Percentiles rank a stretch among this genome's conserved stretches.
These are phyloP conservation scores for Corylus avellana DNA, from an alignment of 306 rosid genomes.

Conservation along the genomic window DNA sequence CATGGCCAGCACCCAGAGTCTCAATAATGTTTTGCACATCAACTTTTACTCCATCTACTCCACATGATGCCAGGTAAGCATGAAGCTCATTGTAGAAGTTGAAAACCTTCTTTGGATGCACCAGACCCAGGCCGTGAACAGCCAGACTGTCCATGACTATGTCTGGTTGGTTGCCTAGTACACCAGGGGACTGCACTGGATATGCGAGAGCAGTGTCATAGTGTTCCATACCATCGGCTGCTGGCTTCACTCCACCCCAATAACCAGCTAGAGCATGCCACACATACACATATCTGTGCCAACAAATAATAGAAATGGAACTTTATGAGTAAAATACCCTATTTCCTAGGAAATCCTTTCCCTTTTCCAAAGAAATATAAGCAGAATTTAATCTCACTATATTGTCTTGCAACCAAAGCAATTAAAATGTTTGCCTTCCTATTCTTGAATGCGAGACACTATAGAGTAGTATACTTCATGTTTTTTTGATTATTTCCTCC, in stretches of 20 bases:
- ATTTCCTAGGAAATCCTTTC: background rate
- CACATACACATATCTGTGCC: conserved; percentile 71
- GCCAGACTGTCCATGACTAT: conserved; percentile 90
- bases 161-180: conserved; percentile 89
- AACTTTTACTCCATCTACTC: conserved; percentile 97
- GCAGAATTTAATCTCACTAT: background rate
- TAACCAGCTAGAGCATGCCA: conserved; percentile 99
- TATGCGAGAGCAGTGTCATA: conserved; percentile 83
- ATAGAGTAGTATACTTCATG: background rate
- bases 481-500: background rate
- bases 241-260: conserved; percentile 99
- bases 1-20: conserved; percentile 92
- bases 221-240: conserved; percentile 89
- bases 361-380: background rate
- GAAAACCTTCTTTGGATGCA: conserved; percentile 86
- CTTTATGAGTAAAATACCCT: background rate
- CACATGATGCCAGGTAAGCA: conserved; percentile 88
- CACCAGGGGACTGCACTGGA: conserved; percentile 84
- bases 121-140: conserved; percentile 90
- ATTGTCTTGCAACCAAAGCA: background rate
- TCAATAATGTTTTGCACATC: conserved; percentile 96
- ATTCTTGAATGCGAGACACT: background rate
- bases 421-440: background rate
- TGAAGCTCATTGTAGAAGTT: conserved; percentile 94
- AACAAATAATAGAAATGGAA: conserved; percentile 16